Conservation (phyloP, 2,329 filamentous ascomycete species). For the Aspergillus spinulosporus region DNA sequence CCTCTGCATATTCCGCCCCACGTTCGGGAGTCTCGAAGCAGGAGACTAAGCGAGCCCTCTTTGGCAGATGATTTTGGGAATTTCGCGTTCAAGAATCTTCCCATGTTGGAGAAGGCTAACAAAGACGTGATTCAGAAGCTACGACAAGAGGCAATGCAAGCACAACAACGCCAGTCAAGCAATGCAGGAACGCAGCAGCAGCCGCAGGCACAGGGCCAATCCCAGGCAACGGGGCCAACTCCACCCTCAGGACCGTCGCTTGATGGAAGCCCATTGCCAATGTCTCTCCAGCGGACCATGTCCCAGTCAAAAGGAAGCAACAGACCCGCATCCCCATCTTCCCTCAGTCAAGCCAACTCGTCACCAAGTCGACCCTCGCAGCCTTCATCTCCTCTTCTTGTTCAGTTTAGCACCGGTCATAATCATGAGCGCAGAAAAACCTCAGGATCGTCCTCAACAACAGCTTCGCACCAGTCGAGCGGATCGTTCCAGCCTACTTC, state of each 20-base stretch:
- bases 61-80: conserved; percentile 90
- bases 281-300: conserved; percentile 75
- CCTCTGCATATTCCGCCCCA: conserved; percentile 95
- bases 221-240: conserved; percentile 13
- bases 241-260: conserved; percentile 63
- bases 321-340: conserved; percentile 83
- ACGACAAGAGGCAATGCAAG: conserved; percentile 82
- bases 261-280: conserved; percentile 82
- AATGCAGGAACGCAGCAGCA: conserved; percentile 28
- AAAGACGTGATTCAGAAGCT: conserved; percentile 98
- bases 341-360: conserved; percentile 74
- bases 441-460: conserved; percentile 82
- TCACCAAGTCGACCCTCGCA: conserved; percentile 85
- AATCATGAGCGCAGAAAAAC: conserved; percentile 84
- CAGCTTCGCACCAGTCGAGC: conserved; percentile 74
- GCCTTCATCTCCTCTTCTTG: conserved; percentile 85
- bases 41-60: conserved; percentile 87
- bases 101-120: conserved; percentile 95
- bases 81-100: conserved; percentile 96
- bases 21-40: conserved; percentile 83
- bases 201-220: conserved; percentile 22
- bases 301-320: conserved; percentile 78
- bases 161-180: conserved; percentile 54
- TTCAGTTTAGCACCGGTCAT: conserved; percentile 88
- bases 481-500: conserved; percentile 68